Base-by-base conservation (phyloP, 805 yeast species). In the Nakazawaea wyomingensis region DNA sequence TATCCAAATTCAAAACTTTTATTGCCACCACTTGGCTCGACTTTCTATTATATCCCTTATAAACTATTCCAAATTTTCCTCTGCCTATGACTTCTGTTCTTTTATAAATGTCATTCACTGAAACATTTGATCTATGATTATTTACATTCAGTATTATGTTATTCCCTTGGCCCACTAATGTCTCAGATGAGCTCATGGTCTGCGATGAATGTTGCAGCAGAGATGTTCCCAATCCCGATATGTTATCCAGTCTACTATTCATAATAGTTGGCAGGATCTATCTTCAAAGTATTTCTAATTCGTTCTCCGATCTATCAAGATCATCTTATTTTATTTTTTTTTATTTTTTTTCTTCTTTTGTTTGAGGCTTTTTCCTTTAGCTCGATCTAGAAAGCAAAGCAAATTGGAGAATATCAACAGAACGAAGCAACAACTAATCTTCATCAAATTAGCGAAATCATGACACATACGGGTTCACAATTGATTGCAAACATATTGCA, bases 61-160 rank as follows among this genome's bases (percentile, higher is more conserved):
- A 93, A 4, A 93, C 99, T 20, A 90, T 82, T 36, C 99, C 99
- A 62, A 93, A 93, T 66, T 89, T 93, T 18, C 99, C 99, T 46
- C 95, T 75, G 7, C 99, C 99, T 11, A 95, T 84, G 27, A 89
- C 82, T 63, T 93, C 97, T 11, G 91, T 82, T 37, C 96, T 74
- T 54, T 83, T 81, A 64, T 82, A 89, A 43, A 75, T 54, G 55
- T 51, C 64, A 30, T 51, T 51, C 9, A 51, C 56, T 1, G 56
- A n/a, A 26, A 35, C 43, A 22, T 32, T 28, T 2, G 34, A 22
- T 4, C 19, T 27, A 18, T 19, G 18, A 18, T 26, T 26, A 29
- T 18, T 29, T 13, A 24, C 26, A 5, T 20, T 29, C 17, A 28
- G 17, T 8, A 26, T 26, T 17, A 26, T n/a, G n/a, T 18, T 24